A percentile compares a stretch with the other conserved stretches of the same genome.
phyloP scores from a whole-genome alignment of 2,329 filamentous ascomycete species.

The Hymenoscyphus fructigenus region DNA sequence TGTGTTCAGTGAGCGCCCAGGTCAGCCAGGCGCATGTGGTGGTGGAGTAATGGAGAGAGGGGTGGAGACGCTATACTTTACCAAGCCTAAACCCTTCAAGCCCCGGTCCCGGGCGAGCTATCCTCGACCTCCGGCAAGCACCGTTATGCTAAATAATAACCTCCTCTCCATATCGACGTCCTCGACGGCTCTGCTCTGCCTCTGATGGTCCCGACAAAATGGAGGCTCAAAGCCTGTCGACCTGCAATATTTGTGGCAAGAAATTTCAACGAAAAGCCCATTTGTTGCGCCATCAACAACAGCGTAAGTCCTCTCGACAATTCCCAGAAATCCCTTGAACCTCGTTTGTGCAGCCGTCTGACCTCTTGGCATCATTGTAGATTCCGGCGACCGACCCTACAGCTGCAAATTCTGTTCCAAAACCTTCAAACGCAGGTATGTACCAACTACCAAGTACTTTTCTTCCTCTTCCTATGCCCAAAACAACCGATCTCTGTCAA shows the following conservation, averaged over 20 bases:
- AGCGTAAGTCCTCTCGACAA: slow-evolving; percentile 28
- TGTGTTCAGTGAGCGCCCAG: neutral
- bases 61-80: neutral
- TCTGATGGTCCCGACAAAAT: slow-evolving; percentile 31
- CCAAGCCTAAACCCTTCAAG: neutral
- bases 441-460: neutral
- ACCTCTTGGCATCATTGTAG: slow-evolving; percentile 22
- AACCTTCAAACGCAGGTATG: slow-evolving; percentile 37
- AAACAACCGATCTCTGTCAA: neutral
- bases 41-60: neutral
- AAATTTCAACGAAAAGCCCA: slow-evolving; percentile 38
- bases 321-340: neutral
- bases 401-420: slow-evolving; percentile 38
- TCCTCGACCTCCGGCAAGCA: neutral
- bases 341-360: slow-evolving; percentile 11
- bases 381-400: slow-evolving; percentile 35
- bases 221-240: slow-evolving; percentile 37
- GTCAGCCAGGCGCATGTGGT: neutral
- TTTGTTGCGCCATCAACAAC: slow-evolving; percentile 36
- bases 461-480: neutral
- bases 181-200: slow-evolving; percentile 12
- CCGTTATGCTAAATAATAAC: neutral
- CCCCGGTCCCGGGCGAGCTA: neutral
- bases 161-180: neutral
- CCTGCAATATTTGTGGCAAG: slow-evolving; percentile 37